A percentile compares a stretch with the other conserved stretches of the same genome.
Evolutionary conservation across 768 basidiomycete genomes (phyloP).

Genomic region (Mycena pura): DNA sequence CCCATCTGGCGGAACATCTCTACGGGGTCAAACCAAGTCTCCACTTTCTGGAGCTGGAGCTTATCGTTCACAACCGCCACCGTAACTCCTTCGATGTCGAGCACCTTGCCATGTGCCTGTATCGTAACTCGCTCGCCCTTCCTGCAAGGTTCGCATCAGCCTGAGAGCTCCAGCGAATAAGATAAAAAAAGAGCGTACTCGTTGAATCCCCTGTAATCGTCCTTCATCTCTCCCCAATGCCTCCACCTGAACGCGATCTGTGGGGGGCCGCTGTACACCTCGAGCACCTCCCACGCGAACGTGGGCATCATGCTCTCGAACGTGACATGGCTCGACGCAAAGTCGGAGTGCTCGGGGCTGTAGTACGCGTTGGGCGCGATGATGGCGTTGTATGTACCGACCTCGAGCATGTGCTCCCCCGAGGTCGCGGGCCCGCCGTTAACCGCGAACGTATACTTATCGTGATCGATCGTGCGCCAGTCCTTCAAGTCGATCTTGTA

Average conservation of each 20-base stretch:
- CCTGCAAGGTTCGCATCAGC: constrained; percentile 11
- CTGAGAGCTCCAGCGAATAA: not conserved
- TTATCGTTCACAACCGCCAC: constrained; percentile 26
- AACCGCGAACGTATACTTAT: constrained; percentile 22
- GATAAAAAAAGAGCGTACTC: not conserved
- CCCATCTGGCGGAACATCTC: constrained; percentile 27
- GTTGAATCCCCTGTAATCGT: constrained; percentile 21
- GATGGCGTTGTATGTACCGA: constrained; percentile 26
- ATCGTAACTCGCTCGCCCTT: constrained; percentile 20
- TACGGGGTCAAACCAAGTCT: constrained; percentile 26
- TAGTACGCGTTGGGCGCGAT: constrained; percentile 27
- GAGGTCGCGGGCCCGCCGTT: constrained; percentile 22
- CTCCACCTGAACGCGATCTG: constrained; percentile 27
- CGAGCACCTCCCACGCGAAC: constrained; percentile 29
- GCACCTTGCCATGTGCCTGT: constrained; percentile 19
- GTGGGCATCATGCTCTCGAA: constrained; percentile 30
- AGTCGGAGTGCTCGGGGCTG: constrained; percentile 25
- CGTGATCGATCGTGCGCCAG: constrained; percentile 27
- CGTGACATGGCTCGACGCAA: constrained; percentile 24
- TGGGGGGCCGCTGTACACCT: constrained; percentile 27
- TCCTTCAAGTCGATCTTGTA: constrained; percentile 23
- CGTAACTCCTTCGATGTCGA: constrained; percentile 26
- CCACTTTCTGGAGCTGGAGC: constrained; percentile 23
- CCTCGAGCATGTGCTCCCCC: constrained; percentile 21
- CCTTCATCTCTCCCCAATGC: constrained; percentile 27